A percentile compares a stretch with the other conserved stretches of the same genome.
Conservation (phyloP, 2,329 filamentous ascomycete species). For the Verticillium klebahnii region DNA sequence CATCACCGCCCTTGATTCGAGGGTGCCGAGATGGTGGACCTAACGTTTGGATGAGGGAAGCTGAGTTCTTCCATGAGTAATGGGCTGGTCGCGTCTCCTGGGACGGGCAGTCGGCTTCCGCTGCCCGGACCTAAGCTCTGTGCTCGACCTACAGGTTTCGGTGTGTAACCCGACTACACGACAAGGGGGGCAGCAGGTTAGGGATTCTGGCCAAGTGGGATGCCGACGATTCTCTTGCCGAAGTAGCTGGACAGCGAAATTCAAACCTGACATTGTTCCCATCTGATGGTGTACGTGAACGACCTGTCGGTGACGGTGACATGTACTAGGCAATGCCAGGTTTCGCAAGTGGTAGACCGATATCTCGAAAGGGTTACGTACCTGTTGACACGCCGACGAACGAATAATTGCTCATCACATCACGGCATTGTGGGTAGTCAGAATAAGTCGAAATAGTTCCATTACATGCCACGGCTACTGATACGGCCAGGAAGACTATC, state of each 20-base stretch:
- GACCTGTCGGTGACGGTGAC: too few species aligned
- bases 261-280: slow-evolving; percentile 26
- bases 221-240: slow-evolving; percentile 23
- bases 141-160: slow-evolving; percentile 22
- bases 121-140: slow-evolving; percentile 29
- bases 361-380: background rate
- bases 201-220: slow-evolving; percentile 25
- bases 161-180: slow-evolving; percentile 13
- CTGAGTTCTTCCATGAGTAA: slow-evolving; percentile 18
- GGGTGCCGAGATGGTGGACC: slow-evolving; percentile 14
- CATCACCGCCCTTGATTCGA: slow-evolving; percentile 20
- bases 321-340: too few species aligned
- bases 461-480: background rate
- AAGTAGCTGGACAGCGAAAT: slow-evolving; percentile 27
- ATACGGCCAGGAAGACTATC: background rate
- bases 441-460: background rate
- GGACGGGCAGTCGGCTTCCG: slow-evolving; percentile 16
- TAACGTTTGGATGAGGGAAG: slow-evolving; percentile 14
- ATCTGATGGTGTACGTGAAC: background rate
- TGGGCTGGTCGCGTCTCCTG: slow-evolving; percentile 49
- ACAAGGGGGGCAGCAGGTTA: slow-evolving; percentile 26
- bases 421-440: too few species aligned
- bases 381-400: too few species aligned
- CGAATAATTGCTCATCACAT: too few species aligned
- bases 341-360: too few species aligned